Percentiles rank a stretch among this genome's conserved stretches.
These are phyloP conservation scores for Bolboschoenus planiculmis DNA, from an alignment of 176 grass and related monocot genomes.

Conservation along the genomic window DNA sequence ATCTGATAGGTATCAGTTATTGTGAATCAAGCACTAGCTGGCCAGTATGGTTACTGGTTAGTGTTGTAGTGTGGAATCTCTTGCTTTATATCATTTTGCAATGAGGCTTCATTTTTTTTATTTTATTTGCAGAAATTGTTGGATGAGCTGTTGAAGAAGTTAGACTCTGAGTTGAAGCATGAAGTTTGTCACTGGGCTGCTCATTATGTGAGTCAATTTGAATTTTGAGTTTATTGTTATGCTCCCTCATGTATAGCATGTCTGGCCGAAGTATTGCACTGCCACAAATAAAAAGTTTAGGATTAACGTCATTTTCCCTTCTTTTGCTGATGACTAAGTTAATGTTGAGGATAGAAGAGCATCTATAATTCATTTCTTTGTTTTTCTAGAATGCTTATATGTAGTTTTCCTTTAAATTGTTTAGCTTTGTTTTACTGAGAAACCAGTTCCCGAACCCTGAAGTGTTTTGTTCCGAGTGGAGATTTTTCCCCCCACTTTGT, in stretches of 20 bases:
- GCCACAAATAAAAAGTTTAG: not conserved
- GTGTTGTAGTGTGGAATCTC: not conserved
- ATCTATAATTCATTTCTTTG: not conserved
- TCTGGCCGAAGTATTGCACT: not conserved
- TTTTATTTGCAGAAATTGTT: constrained; percentile 67
- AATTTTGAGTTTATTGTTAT: not conserved
- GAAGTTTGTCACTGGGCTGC: constrained; percentile 98
- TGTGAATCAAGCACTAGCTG: not conserved
- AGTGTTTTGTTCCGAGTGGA: not conserved
- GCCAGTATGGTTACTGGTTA: not conserved
- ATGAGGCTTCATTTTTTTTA: not conserved
- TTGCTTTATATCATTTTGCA: constrained; percentile 16
- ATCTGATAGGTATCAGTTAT: not conserved
- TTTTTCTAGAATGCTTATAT: not conserved
- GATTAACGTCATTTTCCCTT: not conserved
- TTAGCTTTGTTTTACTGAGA: not conserved
- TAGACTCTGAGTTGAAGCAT: constrained; percentile 91
- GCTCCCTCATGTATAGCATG: not conserved
- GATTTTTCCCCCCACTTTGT: not conserved
- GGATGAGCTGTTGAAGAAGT: constrained; percentile 81
- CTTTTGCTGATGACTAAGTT: not conserved
- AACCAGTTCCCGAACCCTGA: not conserved
- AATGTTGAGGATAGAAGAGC: not conserved
- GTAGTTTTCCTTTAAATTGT: not conserved
- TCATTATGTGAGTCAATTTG: constrained; percentile 70